Conservation (phyloP, 2,329 filamentous ascomycete genomes). For the Setomelanomma holmii region DNA sequence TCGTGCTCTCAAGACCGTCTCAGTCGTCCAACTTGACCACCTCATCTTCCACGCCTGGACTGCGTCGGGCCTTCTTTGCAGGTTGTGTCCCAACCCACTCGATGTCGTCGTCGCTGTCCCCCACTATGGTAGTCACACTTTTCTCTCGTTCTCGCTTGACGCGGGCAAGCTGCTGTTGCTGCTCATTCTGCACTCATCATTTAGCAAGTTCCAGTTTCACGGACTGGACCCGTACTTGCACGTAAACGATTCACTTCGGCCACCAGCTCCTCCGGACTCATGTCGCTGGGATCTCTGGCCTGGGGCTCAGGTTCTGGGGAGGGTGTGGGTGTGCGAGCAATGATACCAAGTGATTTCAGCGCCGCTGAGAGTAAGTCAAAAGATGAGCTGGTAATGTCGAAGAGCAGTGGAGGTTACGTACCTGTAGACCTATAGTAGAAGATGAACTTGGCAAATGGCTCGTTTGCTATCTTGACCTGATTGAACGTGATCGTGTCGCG, state of each 20-base stretch:
- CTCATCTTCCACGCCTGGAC: neutral
- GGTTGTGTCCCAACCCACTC: neutral
- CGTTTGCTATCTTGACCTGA: neutral
- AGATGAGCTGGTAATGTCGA: too few species aligned
- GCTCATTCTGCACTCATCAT: neutral
- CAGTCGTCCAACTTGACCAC: neutral
- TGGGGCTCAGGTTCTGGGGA: neutral
- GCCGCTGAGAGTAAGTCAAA: neutral
- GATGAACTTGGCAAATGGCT: conserved; percentile 16
- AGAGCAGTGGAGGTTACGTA: too few species aligned
- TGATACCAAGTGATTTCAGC: conserved; percentile 36
- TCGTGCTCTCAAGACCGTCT: too few species aligned
- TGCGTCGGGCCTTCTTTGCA: neutral
- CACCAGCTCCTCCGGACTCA: neutral
- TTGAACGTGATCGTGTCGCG: neutral
- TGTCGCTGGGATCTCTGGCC: neutral
- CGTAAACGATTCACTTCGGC: neutral
- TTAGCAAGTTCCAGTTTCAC: neutral
- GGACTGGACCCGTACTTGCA: neutral
- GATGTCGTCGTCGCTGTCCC: neutral
- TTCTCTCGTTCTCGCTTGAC: conserved; percentile 1
- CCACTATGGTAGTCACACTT: neutral
- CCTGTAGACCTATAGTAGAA: conserved; percentile 20
- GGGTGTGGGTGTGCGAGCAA: conserved; percentile 31
- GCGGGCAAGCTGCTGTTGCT: neutral